Percentiles rank a stretch among this genome's conserved stretches.
These are phyloP conservation scores for Hypoxylon sp. DNA, from an alignment of 2,329 filamentous ascomycete genomes.

Conservation along the genomic window DNA sequence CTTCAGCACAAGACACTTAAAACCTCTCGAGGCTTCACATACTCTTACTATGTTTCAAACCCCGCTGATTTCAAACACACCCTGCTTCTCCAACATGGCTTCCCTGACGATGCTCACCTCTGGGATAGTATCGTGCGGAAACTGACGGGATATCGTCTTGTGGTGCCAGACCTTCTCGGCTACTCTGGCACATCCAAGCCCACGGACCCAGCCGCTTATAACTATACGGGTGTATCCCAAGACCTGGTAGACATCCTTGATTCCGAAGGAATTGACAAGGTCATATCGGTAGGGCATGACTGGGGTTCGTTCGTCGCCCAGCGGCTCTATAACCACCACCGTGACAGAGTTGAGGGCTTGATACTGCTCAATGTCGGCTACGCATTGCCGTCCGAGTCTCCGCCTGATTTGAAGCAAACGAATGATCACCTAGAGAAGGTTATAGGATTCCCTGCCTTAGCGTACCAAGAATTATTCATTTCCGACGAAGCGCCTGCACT, in stretches of 20 bases:
- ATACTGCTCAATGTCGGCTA: constrained; percentile 60
- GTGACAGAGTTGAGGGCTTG: constrained; percentile 57
- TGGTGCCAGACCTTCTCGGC: constrained; percentile 56
- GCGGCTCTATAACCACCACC: constrained; percentile 59
- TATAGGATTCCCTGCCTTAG: constrained; percentile 45
- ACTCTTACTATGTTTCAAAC: constrained; percentile 57
- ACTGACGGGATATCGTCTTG: constrained; percentile 50
- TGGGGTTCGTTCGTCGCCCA: constrained; percentile 60
- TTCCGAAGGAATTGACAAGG: constrained; percentile 52
- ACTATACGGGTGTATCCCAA: constrained; percentile 53
- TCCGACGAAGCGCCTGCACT: constrained; percentile 56
- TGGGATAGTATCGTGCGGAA: constrained; percentile 57
- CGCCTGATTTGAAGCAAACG: neutral
- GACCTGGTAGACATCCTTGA: constrained; percentile 59
- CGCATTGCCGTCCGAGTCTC: constrained; percentile 48
- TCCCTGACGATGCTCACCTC: constrained; percentile 60
- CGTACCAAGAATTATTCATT: constrained; percentile 57
- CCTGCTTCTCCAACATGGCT: constrained; percentile 63
- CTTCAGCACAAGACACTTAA: constrained; percentile 50
- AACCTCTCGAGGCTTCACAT: constrained; percentile 53
- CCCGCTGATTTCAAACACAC: constrained; percentile 45
- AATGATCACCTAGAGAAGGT: constrained; percentile 56
- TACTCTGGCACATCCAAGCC: constrained; percentile 59
- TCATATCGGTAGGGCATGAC: constrained; percentile 63
- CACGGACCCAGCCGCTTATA: constrained; percentile 54